Percentiles rank a stretch among this genome's conserved stretches.
phyloP scores from a whole-genome alignment of 2,329 filamentous ascomycete species.

The Sporothrix protearum region DNA sequence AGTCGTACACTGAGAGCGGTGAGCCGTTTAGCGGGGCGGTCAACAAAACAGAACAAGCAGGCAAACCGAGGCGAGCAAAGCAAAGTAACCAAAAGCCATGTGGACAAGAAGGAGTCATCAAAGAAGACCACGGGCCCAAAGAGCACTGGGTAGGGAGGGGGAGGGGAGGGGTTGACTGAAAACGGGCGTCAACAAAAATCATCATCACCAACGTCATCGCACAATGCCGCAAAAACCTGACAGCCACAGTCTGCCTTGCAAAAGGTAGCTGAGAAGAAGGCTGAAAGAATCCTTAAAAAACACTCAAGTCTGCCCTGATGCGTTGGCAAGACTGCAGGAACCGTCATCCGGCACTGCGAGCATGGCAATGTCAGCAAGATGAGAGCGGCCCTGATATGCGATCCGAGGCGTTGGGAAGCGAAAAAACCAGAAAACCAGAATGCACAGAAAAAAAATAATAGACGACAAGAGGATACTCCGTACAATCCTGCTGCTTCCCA shows the following conservation, averaged over 20 bases:
- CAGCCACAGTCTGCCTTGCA: constrained; percentile 16
- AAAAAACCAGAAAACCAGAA: neutral
- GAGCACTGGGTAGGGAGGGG: no score
- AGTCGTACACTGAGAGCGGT: constrained; percentile 19
- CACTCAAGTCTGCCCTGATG: neutral
- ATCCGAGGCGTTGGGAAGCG: constrained; percentile 14
- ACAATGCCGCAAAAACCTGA: neutral
- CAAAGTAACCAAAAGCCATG: neutral
- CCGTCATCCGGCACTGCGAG: neutral
- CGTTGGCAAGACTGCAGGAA: constrained; percentile 18
- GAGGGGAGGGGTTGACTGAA: no score
- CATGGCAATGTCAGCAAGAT: neutral
- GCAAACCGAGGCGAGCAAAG: neutral
- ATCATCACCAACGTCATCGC: neutral
- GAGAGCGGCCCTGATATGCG: constrained; percentile 12
- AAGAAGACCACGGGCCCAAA: neutral
- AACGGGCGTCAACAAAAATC: no score
- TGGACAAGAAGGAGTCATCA: neutral
- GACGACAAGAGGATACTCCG: neutral
- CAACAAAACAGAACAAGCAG: neutral
- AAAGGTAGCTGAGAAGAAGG: constrained; percentile 14
- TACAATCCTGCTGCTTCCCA: neutral
- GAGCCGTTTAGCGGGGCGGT: constrained; percentile 7
- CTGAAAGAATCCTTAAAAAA: neutral
- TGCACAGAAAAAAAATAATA: neutral